Conservation (phyloP, 768 basidiomycete genomes). For the Boletus rubescentipes region DNA sequence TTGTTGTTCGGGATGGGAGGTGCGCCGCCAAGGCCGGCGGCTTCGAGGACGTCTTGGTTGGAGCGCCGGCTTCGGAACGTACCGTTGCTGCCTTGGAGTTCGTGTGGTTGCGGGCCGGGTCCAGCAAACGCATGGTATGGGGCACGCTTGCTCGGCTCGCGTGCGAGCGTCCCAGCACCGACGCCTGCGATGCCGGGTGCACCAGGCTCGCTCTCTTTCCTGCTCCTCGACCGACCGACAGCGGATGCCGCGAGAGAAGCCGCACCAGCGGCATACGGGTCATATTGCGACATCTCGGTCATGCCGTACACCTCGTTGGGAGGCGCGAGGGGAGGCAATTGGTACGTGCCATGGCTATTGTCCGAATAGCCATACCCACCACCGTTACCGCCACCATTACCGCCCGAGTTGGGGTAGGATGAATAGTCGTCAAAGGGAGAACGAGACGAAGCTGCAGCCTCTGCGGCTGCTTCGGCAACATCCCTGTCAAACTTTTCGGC, state of each 20-base stretch:
- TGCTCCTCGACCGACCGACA: conserved; percentile 20
- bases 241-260: conserved; percentile 22
- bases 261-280: conserved; percentile 33
- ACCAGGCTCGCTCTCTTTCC: conserved; percentile 33
- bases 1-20: neutral
- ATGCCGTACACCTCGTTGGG: conserved; percentile 49
- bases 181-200: conserved; percentile 41
- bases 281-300: conserved; percentile 45
- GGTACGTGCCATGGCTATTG: conserved; percentile 57
- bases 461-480: conserved; percentile 67
- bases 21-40: conserved; percentile 20
- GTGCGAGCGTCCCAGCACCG: conserved; percentile 32
- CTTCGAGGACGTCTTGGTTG: conserved; percentile 30
- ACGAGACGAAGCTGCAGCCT: conserved; percentile 53
- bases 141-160: conserved; percentile 27
- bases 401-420: conserved; percentile 26
- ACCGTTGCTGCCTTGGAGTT: conserved; percentile 11
- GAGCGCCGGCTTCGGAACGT: conserved; percentile 22
- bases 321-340: conserved; percentile 43
- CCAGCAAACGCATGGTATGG: conserved; percentile 43
- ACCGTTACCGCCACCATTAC: conserved; percentile 20
- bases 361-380: conserved; percentile 43
- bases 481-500: conserved; percentile 69
- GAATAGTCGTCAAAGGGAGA: conserved; percentile 53
- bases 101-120: conserved; percentile 25